Evolutionary conservation across 2,329 filamentous ascomycete genomes (phyloP).

Genomic region (Cladophialophora yegresii): DNA sequence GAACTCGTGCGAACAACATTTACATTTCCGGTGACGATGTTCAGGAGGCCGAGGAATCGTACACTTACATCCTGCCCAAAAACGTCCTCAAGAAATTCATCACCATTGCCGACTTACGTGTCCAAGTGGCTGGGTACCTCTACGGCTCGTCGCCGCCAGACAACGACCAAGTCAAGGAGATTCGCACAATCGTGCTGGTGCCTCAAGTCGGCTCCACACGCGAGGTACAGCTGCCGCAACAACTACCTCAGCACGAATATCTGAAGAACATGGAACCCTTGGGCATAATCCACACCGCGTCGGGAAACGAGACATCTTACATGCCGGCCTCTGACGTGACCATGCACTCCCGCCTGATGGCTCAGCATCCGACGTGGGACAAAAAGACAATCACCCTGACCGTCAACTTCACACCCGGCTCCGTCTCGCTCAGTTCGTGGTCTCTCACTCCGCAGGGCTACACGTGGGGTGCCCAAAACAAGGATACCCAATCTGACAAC

Average conservation of each 20-base stretch:
- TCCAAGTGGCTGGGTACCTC: slow-evolving; percentile 93
- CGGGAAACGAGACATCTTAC: slow-evolving; percentile 91
- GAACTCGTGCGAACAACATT: slow-evolving; percentile 94
- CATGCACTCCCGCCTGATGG: slow-evolving; percentile 86
- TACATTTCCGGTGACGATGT: slow-evolving; percentile 97
- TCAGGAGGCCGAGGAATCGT: slow-evolving; percentile 75
- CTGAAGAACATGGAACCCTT: slow-evolving; percentile 84
- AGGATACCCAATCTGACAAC: slow-evolving; percentile 86
- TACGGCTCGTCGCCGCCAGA: slow-evolving; percentile 91
- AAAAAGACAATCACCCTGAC: slow-evolving; percentile 92
- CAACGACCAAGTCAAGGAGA: slow-evolving; percentile 95
- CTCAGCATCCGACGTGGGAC: slow-evolving; percentile 76
- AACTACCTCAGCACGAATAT: slow-evolving; percentile 89
- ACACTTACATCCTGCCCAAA: slow-evolving; percentile 98
- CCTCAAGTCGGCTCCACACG: slow-evolving; percentile 93
- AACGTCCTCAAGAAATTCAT: slow-evolving; percentile 98
- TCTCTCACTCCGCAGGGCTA: slow-evolving; percentile 87
- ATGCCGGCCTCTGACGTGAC: slow-evolving; percentile 96
- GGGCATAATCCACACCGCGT: slow-evolving; percentile 92
- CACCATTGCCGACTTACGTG: slow-evolving; percentile 90
- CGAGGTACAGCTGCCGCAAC: slow-evolving; percentile 85
- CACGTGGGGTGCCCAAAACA: slow-evolving; percentile 97
- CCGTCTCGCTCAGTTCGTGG: slow-evolving; percentile 92
- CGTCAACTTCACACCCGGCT: slow-evolving; percentile 94
- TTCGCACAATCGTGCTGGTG: slow-evolving; percentile 95